Evolutionary conservation across 169 alveolate genomes (phyloP), one percentile per base, ranked within the genome.

Genomic region (Plasmodium inui): DNA sequence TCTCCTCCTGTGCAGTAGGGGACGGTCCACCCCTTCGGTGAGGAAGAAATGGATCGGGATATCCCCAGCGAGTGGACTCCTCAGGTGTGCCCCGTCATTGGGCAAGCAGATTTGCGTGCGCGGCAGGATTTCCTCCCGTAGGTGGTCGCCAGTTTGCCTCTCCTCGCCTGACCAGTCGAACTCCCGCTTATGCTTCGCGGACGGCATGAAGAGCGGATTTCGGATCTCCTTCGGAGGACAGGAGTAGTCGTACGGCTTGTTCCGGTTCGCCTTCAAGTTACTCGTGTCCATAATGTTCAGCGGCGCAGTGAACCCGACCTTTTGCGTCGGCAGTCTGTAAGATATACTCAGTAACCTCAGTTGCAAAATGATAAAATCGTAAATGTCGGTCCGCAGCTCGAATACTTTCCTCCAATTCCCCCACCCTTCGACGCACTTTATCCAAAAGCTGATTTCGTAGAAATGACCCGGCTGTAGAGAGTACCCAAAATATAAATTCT

Each of bases 381-480:
- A 86, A 30, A 96, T 74, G 76, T 96, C 97, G 26, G 96, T 88
- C 73, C 95, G 72, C n/a, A 96, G 84, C 81, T 89, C 97, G 84
- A 92, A 95, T 2, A 96, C 96, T 28, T 96, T 89, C 81, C 95
- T 93, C 98, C 98, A 96, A 41, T 96, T 96, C 1, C 96, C 97
- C 98, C 98, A 96, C 19, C 97, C 94, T 83, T 96, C 98, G 39
- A 96, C 93, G 81, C 98, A 96, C 84, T 95, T 96, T 30, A 95
- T 88, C 98, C 98, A 96, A 55, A 95, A 82, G 67, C 96, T 92
- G 5, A 96, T 81, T 79, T 94, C 92, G 78, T 94, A 94, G 80
- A 95, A 96, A 93, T 97, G 96, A 3, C 98, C 98, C 14, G 98
- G 98, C 84, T 95, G 96, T 41, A 96, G 93, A 37, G 96, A 96